Base-by-base conservation (phyloP, 75 land plant genomes). In the Pinus tabuliformis region DNA sequence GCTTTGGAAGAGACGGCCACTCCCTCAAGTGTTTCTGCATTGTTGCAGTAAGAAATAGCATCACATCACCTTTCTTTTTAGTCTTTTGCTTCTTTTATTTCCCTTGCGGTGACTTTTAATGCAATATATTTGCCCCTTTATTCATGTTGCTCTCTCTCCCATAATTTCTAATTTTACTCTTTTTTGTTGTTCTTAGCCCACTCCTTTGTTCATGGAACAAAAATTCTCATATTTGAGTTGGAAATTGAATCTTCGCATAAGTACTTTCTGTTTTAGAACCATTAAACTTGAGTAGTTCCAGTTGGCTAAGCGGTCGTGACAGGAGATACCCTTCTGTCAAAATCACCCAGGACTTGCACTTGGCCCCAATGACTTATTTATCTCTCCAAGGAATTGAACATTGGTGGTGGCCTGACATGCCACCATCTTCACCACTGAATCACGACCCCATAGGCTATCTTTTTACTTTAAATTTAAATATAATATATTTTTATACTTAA, bases 1-100 rank as follows among this genome's bases (percentile, higher is more conserved):
- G 90, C 73, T 84, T 56, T 9, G 91, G 82, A 42, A 80, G 79
- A 54, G 82, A 84, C 36, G 91, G 91, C 0, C 83, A 78, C 74
- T 82, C 77, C 36, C 39, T 88, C 78, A 82, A 82, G 49, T 91
- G 90, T 80, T 60, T 74, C 20, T 91, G 93, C 73, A 70, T 91
- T 64, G 81, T 91, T 78, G 85, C 90, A 37, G 93, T 91, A 84
- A 52, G 84, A 73, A 56, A 36, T 61, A 57, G 24, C 42, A 33
- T 8, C n/a, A 42, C 72, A 24, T 12, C 30, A 5, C 20, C 59
- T 17, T 42, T 45, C 5, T 12, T 36, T 49, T 75, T 33, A 58
- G 8, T 33, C 14, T 62, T 11, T 33, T 58, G 37, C 18, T 75
- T 33, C 58, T 45, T 71, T 75, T 36, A 24, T 75, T 75, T 33